Evolutionary conservation across 495 filamentous ascomycete species (phyloP).

Genomic region (Pyronema domesticum): DNA sequence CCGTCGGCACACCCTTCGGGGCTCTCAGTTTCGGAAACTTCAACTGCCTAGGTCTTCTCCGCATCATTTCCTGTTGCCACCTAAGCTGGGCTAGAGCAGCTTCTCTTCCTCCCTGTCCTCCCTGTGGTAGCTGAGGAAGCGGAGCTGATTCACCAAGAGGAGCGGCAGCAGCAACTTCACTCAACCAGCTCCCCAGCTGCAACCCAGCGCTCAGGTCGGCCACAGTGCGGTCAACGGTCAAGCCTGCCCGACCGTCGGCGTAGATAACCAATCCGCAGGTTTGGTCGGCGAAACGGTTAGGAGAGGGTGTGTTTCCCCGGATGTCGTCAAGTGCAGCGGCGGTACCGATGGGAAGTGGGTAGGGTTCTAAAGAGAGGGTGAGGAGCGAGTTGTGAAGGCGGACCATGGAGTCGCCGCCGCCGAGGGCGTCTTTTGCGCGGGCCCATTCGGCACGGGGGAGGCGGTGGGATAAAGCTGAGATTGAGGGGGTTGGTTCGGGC

Average conservation of each 20-base stretch:
- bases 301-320: slow-evolving; percentile 4
- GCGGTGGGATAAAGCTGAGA: slow-evolving; percentile 15
- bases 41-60: background rate
- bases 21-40: background rate
- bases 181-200: background rate
- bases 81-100: background rate
- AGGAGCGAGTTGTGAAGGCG: slow-evolving; percentile 5
- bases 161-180: background rate
- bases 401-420: slow-evolving; percentile 1
- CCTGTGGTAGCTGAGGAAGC: background rate
- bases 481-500: background rate
- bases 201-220: background rate
- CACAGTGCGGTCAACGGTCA: background rate
- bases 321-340: slow-evolving; percentile 8
- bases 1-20: background rate
- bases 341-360: background rate
- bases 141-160: background rate
- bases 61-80: background rate
- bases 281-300: slow-evolving; percentile 15
- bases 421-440: background rate
- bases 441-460: slow-evolving; percentile 6
- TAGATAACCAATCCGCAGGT: slow-evolving; percentile 2
- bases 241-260: background rate
- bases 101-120: background rate
- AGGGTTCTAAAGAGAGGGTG: slow-evolving; percentile 5